A percentile compares a stretch with the other conserved stretches of the same genome.
phyloP scores from a whole-genome alignment of 1,284 basidiomycete genomes.

The Ustilago shanxiensis region DNA sequence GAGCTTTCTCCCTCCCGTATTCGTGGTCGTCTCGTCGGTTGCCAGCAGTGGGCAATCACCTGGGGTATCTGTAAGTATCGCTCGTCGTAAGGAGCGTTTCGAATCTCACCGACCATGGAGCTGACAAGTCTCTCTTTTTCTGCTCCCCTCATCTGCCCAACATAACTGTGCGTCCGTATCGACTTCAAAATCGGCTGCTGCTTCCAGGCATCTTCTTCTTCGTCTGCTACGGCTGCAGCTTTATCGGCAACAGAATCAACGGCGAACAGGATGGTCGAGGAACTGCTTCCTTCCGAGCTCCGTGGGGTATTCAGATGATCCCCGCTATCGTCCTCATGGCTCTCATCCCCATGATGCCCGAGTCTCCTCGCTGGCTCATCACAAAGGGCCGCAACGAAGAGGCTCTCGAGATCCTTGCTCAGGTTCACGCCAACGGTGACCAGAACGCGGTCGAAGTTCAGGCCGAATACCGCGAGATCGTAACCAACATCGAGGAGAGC shows the following conservation, averaged over 20 bases:
- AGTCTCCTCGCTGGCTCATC: slow-evolving; percentile 53
- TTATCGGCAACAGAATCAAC: slow-evolving; percentile 16
- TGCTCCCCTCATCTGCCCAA: no score
- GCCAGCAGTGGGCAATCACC: slow-evolving; percentile 30
- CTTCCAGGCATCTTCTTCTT: slow-evolving; percentile 15
- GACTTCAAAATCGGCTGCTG: no score
- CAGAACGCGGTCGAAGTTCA: slow-evolving; percentile 23
- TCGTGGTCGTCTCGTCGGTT: slow-evolving; percentile 44
- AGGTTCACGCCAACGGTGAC: slow-evolving; percentile 46
- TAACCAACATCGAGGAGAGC: slow-evolving; percentile 33
- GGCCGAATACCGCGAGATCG: slow-evolving; percentile 9
- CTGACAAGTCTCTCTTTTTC: no score
- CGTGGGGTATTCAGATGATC: slow-evolving; percentile 32
- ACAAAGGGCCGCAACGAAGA: slow-evolving; percentile 33
- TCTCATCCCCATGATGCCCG: slow-evolving; percentile 27
- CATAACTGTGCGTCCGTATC: no score
- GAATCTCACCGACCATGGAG: no score
- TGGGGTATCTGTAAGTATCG: slow-evolving; percentile 18
- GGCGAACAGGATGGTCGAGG: slow-evolving; percentile 30
- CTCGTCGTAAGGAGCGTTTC: no score
- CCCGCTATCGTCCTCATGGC: slow-evolving; percentile 28
- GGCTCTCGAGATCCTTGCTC: slow-evolving; percentile 34
- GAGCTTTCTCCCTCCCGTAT: slow-evolving; percentile 39
- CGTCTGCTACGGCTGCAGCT: slow-evolving; percentile 9
- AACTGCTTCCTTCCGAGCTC: slow-evolving; percentile 20